Evolutionary conservation across 1,284 basidiomycete genomes (phyloP), one percentile per base, ranked within the genome.

Genomic region (Cutaneotrichosporon dermatis): DNA sequence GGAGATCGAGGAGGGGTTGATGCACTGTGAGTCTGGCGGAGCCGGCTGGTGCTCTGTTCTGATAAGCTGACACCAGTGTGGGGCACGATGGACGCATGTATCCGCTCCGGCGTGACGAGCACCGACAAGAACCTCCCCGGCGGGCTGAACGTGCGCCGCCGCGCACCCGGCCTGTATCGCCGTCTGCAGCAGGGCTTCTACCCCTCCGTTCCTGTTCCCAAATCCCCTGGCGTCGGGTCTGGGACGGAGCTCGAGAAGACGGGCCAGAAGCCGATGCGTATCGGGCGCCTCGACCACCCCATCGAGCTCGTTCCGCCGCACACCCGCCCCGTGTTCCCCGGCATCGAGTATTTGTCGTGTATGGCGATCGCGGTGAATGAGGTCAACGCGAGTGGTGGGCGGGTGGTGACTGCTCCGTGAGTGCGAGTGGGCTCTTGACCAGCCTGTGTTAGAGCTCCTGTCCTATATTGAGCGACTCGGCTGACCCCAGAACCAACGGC

Each of bases 21-120:
- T 76, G 48, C 68, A 62, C 52, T 61, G 68, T 59, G 61, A 58
- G 64, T 56, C 41, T 5, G 67, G n/a, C n/a, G n/a, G n/a, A n/a
- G n/a, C n/a, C n/a, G n/a, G n/a, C n/a, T n/a, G n/a, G n/a, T n/a
- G n/a, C n/a, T n/a, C n/a, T n/a, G n/a, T n/a, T n/a, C n/a, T n/a
- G n/a, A n/a, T n/a, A n/a, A n/a, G 70, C 70, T 49, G 65, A 72
- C 45, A 82, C 82, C 66, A 57, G 92, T 97, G 56, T 97, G 93
- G 92, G 73, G 80, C 52, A 89, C 92, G 2, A 97, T 97, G 94
- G 93, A 97, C 74, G 85, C 88, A 59, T 95, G 92, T 72, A 97
- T 97, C 64, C 88, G 88, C 16, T 84, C 84, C 3, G 93, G 93
- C 33, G 92, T 96, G 13, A 87, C 89, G 8, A 83, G 89, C 0